Conservation (phyloP, 768 basidiomycete genomes). For the Leccinum subgranulosum region DNA sequence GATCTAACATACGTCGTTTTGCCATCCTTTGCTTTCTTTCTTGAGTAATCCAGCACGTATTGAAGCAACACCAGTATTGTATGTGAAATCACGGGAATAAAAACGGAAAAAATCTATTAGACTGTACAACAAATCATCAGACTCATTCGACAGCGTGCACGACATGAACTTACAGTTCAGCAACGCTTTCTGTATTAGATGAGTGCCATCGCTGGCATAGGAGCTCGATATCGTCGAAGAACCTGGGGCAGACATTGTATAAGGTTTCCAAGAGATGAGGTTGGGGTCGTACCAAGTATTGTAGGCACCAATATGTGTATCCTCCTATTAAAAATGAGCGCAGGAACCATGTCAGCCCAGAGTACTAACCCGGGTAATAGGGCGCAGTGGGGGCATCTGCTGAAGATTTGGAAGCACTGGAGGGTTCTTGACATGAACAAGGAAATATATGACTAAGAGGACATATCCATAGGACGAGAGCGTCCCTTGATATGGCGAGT, state of each 20-base stretch:
- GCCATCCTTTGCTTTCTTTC: conserved; percentile 94
- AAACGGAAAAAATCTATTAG: conserved; percentile 98
- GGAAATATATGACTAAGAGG: conserved; percentile 95
- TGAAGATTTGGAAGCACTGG: conserved; percentile 95
- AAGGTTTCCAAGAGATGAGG: conserved; percentile 10
- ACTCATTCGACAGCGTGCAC: neutral
- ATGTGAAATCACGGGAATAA: conserved; percentile 90
- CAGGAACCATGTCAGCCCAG: conserved; percentile 6
- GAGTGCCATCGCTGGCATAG: conserved; percentile 91
- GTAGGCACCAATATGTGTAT: conserved; percentile 74
- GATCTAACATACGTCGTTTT: conserved; percentile 69
- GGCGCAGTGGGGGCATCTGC: conserved; percentile 87
- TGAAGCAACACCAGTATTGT: conserved; percentile 87
- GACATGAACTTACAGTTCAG: conserved; percentile 69
- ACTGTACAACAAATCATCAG: conserved; percentile 39
- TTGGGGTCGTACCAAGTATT: conserved; percentile 64
- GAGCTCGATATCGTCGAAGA: conserved; percentile 96
- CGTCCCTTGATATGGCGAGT: conserved; percentile 96
- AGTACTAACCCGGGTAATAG: conserved; percentile 68
- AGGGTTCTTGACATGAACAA: conserved; percentile 96
- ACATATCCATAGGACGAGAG: conserved; percentile 97
- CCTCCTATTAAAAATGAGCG: conserved; percentile 49
- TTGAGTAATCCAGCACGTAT: conserved; percentile 85
- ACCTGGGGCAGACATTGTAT: conserved; percentile 44
- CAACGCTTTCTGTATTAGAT: conserved; percentile 89